Percentiles rank a stretch among this genome's conserved stretches.
These are phyloP conservation scores for Globisporangium emineosum DNA, from an alignment of 352 stramenopile species.

Conservation along the genomic window DNA sequence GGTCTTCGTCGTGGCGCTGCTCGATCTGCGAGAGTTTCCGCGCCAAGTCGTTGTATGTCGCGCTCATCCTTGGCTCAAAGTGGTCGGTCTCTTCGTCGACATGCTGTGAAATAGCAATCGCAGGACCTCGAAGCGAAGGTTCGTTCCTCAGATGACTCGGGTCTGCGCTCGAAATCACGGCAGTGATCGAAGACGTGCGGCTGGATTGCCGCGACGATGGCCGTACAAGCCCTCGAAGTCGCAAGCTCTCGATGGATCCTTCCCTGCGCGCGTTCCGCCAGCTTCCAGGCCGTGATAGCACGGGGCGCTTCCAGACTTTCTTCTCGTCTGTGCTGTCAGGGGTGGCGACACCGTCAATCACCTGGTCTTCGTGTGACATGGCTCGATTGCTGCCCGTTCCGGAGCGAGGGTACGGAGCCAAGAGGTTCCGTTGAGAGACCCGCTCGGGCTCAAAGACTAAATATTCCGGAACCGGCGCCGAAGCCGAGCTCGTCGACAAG, in stretches of 20 bases:
- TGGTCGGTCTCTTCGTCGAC: conserved; percentile 8
- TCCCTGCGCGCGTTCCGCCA: conserved; percentile 51
- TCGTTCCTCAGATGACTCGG: conserved; percentile 25
- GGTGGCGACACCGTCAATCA: conserved; percentile 25
- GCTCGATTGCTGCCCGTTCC: background rate
- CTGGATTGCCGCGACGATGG: conserved; percentile 27
- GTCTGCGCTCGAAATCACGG: conserved; percentile 22
- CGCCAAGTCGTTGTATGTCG: conserved; percentile 7
- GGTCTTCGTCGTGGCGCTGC: conserved; percentile 18
- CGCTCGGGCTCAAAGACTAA: conserved; percentile 60
- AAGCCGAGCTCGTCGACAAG: conserved; percentile 4
- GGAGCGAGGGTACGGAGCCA: conserved; percentile 19
- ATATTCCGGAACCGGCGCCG: conserved; percentile 12
- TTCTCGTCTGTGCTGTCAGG: conserved; percentile 28
- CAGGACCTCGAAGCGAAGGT: conserved; percentile 13
- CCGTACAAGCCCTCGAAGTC: conserved; percentile 32
- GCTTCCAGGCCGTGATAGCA: conserved; percentile 33
- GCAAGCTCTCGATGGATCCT: conserved; percentile 31
- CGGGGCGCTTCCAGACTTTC: conserved; percentile 33
- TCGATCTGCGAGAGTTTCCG: conserved; percentile 16
- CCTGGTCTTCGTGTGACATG: background rate
- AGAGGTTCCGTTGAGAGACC: conserved; percentile 57
- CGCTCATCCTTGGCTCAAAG: background rate
- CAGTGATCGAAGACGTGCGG: conserved; percentile 25
- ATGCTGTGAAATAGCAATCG: background rate